Conservation (phyloP, 495 filamentous ascomycete species). For the Lophiostoma macrostomum region DNA sequence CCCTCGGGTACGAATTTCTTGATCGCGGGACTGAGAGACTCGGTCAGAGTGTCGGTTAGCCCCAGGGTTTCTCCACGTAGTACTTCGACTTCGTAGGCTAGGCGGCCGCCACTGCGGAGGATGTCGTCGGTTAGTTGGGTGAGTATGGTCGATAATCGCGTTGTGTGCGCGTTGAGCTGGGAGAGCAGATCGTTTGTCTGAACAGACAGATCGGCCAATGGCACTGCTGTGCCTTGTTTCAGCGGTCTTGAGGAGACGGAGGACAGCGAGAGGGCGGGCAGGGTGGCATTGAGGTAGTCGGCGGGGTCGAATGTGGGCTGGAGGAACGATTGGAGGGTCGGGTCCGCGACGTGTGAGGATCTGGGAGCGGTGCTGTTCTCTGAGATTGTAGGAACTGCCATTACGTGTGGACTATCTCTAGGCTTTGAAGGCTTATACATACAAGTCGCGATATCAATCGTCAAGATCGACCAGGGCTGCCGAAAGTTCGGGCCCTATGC, state of each 20-base stretch:
- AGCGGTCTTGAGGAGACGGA: constrained; percentile 36
- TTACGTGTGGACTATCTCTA: constrained; percentile 11
- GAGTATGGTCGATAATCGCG: constrained; percentile 74
- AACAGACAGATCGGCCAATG: constrained; percentile 71
- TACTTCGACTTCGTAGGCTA: constrained; percentile 94
- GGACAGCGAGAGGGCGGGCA: constrained; percentile 60
- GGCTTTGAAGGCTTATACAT: no score
- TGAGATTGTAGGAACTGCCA: constrained; percentile 19
- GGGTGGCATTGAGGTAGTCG: constrained; percentile 73
- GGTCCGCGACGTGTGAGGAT: constrained; percentile 56
- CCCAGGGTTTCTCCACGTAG: constrained; percentile 79
- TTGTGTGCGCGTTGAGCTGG: constrained; percentile 82
- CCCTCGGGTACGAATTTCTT: constrained; percentile 61
- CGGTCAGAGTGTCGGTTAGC: constrained; percentile 71
- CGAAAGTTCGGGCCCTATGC: not conserved
- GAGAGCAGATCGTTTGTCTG: constrained; percentile 82
- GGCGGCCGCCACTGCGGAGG: constrained; percentile 73
- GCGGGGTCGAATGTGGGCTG: constrained; percentile 72
- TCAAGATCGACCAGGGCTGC: not conserved
- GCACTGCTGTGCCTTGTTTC: constrained; percentile 48
- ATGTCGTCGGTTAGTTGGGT: constrained; percentile 94
- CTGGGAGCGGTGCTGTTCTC: constrained; percentile 15
- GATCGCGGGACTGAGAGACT: constrained; percentile 66
- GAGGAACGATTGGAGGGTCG: constrained; percentile 64
- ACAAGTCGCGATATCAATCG: no score